Evolutionary conservation across 805 yeast genomes (phyloP), one percentile per base, ranked within the genome.

Genomic region (Metschnikowia lachancei): DNA sequence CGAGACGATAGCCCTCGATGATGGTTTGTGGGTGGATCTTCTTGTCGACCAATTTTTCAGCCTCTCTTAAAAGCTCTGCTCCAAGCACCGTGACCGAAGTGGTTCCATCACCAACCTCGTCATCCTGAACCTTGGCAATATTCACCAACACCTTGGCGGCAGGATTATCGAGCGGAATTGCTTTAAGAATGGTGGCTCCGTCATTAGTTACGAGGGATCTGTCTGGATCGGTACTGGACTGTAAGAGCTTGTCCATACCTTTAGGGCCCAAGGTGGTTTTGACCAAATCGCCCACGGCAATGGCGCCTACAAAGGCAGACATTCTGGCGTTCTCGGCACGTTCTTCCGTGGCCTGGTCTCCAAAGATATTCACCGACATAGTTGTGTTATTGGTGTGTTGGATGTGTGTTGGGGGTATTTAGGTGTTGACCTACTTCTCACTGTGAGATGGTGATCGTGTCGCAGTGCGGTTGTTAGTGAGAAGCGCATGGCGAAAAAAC

Each of bases 61-160:
- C 97, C 71, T 92, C 97, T 64, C 96, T 81, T 56, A 94, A 75
- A 49, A 94, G 76, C 68, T 94, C 98, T 9, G 97, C 91, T 36
- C 92, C 83, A 47, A 92, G 71, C 11, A 94, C 87, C 0, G 97
- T 90, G 28, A 95, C 99, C 20, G 96, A 86, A 0, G 99, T 92
- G 35, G 99, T 94, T 56, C 99, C 99, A 63, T 94, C 98, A 50
- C 98, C 98, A 55, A 92, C 96, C 67, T 92, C 97, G 50, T 95
- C 96, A 66, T 94, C 99, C 73, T 94, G 99, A 17, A 95, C 92
- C 65, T 94, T 85, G 41, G 97, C 85, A 46, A 94, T 86, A 64
- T 95, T 95, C 28, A 95, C 99, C 55, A 94, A 74, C 46, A 92
- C 92, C 60, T 88, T 88, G 19, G 99, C 99, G 13, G 98, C 98